phyloP scores from a whole-genome alignment of 2,329 filamentous ascomycete species.

The Diaporthe vaccinii region DNA sequence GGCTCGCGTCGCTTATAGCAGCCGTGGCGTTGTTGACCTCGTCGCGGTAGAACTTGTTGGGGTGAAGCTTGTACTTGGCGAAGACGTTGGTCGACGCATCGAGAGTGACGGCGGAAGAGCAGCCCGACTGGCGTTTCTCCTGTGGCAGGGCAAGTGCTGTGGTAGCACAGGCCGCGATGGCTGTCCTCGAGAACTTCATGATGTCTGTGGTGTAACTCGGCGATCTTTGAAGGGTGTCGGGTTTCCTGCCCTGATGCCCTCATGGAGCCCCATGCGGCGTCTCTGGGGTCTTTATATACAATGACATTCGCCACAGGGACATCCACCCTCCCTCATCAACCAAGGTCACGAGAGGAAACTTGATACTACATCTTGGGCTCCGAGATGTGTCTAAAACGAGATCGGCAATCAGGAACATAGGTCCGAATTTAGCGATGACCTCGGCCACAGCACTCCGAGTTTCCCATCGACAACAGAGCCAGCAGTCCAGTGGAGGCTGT shows the following conservation, averaged over 20 bases:
- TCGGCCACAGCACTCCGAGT: constrained; percentile 50
- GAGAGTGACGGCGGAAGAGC: constrained; percentile 53
- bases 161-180: constrained; percentile 53
- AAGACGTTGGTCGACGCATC: constrained; percentile 56
- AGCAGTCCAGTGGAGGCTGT: not conserved
- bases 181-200: constrained; percentile 55
- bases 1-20: constrained; percentile 48
- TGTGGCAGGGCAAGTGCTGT: constrained; percentile 50
- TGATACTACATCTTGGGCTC: not conserved
- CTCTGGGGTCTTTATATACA: constrained; percentile 1
- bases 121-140: constrained; percentile 50
- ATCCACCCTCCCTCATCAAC: not conserved
- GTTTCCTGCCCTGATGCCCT: not conserved
- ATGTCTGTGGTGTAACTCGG: constrained; percentile 39
- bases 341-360: not conserved
- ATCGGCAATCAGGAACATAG: constrained; percentile 53
- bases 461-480: not conserved
- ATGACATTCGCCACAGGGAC: not conserved
- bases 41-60: constrained; percentile 54
- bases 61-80: constrained; percentile 55
- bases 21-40: constrained; percentile 54
- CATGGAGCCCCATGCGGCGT: not conserved
- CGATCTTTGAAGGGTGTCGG: not conserved
- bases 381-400: constrained; percentile 32
- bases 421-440: constrained; percentile 47